Evolutionary conservation across 306 rosid genomes (phyloP).

Genomic region (Castanospermum australe): DNA sequence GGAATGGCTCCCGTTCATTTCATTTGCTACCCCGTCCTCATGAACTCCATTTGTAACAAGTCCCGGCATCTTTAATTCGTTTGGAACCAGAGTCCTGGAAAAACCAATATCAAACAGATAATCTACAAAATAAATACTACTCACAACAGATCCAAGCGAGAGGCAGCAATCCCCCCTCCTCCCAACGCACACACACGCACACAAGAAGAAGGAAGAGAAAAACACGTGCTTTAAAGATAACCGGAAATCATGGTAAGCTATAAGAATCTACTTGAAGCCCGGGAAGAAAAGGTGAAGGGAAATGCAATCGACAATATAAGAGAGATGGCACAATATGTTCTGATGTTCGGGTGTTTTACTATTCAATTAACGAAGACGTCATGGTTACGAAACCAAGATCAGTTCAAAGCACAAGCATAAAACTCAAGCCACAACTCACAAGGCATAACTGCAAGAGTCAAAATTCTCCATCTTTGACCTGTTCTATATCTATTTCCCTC

Average conservation of each 20-base stretch:
- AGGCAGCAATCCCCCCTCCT: not conserved
- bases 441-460: conserved; percentile 14
- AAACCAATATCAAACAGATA: conserved; percentile 42
- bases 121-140: conserved; percentile 43
- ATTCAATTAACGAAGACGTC: not conserved
- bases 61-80: conserved; percentile 70
- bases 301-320: not conserved
- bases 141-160: conserved; percentile 35
- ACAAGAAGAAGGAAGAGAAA: not conserved
- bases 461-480: not conserved
- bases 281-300: not conserved
- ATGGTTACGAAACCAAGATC: not conserved
- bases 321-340: not conserved
- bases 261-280: not conserved
- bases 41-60: conserved; percentile 47
- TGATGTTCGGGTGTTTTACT: not conserved
- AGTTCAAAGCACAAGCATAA: not conserved
- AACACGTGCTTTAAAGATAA: not conserved
- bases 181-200: not conserved
- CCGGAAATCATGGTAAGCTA: not conserved
- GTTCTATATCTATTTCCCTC: conserved; percentile 12
- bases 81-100: conserved; percentile 25
- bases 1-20: conserved; percentile 40
- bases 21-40: conserved; percentile 50
- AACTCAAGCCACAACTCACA: conserved; percentile 1